Evolutionary conservation across 1,139 yeast genomes (phyloP).

Genomic region (Yamadazyma atmosphaerica): DNA sequence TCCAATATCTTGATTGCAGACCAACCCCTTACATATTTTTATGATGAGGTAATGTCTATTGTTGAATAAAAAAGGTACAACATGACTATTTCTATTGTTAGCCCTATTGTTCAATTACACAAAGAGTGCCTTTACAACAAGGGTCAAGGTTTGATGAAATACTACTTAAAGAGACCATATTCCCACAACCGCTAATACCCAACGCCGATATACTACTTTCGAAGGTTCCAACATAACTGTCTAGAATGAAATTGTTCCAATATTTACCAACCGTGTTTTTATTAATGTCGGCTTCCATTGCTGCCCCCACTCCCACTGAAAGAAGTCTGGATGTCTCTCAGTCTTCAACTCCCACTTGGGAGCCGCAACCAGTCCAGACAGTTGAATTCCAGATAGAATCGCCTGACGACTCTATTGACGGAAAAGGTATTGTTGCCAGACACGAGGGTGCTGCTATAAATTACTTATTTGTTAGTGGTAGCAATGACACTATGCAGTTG

Average conservation of each 20-base stretch:
- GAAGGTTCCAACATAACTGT: background rate
- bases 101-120: background rate
- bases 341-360: background rate
- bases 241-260: background rate
- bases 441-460: conserved; percentile 1
- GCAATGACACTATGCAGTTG: conserved; percentile 1
- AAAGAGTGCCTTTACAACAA: background rate
- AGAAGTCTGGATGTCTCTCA: background rate
- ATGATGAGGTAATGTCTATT: conserved; percentile 2
- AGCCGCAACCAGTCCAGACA: conserved; percentile 2
- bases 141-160: background rate
- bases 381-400: conserved; percentile 4
- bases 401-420: background rate
- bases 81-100: background rate
- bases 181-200: background rate
- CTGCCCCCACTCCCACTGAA: background rate
- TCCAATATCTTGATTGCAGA: background rate
- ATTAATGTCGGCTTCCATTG: background rate
- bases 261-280: background rate
- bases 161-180: background rate
- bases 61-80: background rate
- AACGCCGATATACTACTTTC: no score
- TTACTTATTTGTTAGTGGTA: background rate
- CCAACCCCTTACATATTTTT: background rate
- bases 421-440: conserved; percentile 1